Conservation (phyloP, 73 alveolate species). For the Paramecium sexaurelia region DNA sequence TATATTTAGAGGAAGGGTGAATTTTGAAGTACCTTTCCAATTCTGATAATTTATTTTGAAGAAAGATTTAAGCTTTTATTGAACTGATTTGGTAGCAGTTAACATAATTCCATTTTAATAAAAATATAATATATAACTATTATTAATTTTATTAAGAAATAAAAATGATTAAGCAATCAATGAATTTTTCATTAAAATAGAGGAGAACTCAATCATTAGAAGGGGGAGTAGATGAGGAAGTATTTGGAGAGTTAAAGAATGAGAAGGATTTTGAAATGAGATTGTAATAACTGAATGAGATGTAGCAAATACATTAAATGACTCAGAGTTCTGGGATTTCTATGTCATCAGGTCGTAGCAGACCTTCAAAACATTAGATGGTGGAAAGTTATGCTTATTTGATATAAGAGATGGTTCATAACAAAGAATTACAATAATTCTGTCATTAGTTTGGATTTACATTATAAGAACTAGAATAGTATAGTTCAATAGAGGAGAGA, state of each 20-base stretch:
- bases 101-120: neutral
- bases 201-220: neutral
- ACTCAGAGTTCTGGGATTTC: neutral
- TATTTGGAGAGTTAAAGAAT: neutral
- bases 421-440: constrained; percentile 9
- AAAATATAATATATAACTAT: neutral
- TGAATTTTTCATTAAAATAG: neutral
- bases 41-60: neutral
- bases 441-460: constrained; percentile 32
- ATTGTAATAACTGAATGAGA: neutral
- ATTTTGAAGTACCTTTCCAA: neutral
- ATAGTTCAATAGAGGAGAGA: neutral
- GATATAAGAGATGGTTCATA: neutral
- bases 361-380: neutral
- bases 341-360: neutral
- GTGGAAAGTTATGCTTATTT: constrained; percentile 20
- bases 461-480: neutral
- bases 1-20: neutral
- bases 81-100: neutral
- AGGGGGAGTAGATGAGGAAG: neutral
- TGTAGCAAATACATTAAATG: neutral
- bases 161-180: neutral
- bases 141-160: too few relatives aligned
- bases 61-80: neutral
- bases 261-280: neutral